Base-by-base conservation (phyloP, 768 basidiomycete species). In the Ramaria rubella region DNA sequence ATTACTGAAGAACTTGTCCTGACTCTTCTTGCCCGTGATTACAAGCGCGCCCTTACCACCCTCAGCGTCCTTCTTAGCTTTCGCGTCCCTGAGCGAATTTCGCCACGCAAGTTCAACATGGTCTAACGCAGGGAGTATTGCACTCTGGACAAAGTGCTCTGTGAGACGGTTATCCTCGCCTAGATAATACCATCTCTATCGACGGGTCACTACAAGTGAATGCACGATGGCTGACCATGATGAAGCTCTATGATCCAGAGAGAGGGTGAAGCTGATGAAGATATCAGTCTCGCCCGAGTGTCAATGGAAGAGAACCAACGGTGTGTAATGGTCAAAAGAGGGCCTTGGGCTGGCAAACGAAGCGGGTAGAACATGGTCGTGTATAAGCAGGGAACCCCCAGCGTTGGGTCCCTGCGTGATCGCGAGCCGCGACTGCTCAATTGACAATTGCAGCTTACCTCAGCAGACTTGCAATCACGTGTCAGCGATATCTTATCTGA, bases 1-100 rank as follows among this genome's bases (percentile, higher is more conserved):
- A 61, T 90, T 92, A 70, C 86, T 89, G 69, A 93, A 93, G 75
- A 90, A 93, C 69, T 91, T 93, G 68, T 91, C 82, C 67, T 93
- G 90, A 59, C 77, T 75, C 59, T 75, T 77, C 58, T 80, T 81
- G 3, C 90, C 90, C 6, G 87, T 83, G 52, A 93, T 84, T 58
- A 92, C 83, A 29, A 93, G 69, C 3, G 86, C 83, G 34, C 88
- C 90, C 50, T 75, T 76, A 29, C 81, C 85, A 6, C 73, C 75
- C n/a, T 70, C 70, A 61, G 75, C 75, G 62, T 80, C 74, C 58
- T 77, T 77, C 42, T 71, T 60, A 40, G 72, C 66, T 49, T 72
- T 66, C 2, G 76, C 74, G 9, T 68, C 64, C 29, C 77, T 72
- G 73, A 79, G 81, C 44, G 74, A 73, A 33, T 73, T 69, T 14